phyloP scores from a whole-genome alignment of 805 yeast genomes.

The Lachancea sp. region DNA sequence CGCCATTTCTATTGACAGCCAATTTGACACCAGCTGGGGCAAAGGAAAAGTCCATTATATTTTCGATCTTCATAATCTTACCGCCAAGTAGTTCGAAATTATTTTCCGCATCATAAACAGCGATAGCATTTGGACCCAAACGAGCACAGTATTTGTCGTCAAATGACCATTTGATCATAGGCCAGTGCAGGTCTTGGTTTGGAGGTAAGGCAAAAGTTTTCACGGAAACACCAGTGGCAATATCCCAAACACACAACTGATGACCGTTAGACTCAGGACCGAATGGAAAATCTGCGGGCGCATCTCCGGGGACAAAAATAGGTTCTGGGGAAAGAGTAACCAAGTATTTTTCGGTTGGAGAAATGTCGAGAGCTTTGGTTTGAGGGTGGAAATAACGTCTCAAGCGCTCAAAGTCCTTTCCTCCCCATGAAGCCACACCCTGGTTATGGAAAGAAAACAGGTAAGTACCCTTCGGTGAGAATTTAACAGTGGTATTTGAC shows the following conservation, averaged over 20 bases:
- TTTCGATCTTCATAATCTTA: conserved; percentile 76
- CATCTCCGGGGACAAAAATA: conserved; percentile 56
- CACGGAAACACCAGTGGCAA: conserved; percentile 71
- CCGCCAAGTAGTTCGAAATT: conserved; percentile 78
- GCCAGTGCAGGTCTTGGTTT: conserved; percentile 80
- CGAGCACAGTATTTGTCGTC: conserved; percentile 94
- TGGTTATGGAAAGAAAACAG: conserved; percentile 84
- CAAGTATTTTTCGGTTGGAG: conserved; percentile 85
- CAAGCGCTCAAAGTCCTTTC: conserved; percentile 64
- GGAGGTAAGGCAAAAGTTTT: conserved; percentile 85
- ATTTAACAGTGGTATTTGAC: conserved; percentile 82
- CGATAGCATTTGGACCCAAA: conserved; percentile 86
- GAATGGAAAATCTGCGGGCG: conserved; percentile 69
- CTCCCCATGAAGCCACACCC: conserved; percentile 97
- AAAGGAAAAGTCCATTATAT: conserved; percentile 86
- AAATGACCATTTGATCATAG: conserved; percentile 90
- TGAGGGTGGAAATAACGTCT: conserved; percentile 81
- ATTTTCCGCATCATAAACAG: conserved; percentile 74
- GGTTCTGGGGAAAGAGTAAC: conserved; percentile 88
- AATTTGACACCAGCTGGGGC: conserved; percentile 82
- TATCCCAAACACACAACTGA: conserved; percentile 89
- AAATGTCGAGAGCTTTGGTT: conserved; percentile 82
- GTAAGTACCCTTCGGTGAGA: conserved; percentile 91
- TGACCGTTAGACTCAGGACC: conserved; percentile 87
- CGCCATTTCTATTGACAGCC: conserved; percentile 48